Percentiles rank a stretch among this genome's conserved stretches.
phyloP scores from a whole-genome alignment of 768 basidiomycete genomes.

The Suillus fuscotomentosus region DNA sequence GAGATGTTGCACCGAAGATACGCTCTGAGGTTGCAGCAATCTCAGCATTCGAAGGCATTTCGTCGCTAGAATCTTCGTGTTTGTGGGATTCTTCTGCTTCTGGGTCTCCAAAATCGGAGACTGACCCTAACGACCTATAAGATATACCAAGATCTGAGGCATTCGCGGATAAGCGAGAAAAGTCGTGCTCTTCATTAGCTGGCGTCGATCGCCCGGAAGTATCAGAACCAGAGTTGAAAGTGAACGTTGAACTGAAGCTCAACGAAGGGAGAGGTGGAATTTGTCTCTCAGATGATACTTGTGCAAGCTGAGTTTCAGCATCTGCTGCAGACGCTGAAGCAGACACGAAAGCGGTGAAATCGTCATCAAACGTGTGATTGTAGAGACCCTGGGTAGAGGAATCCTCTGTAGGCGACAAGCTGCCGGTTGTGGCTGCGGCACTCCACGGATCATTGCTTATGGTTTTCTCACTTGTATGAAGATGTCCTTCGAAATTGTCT shows the following conservation, averaged over 20 bases:
- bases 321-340: constrained; percentile 37
- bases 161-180: constrained; percentile 17
- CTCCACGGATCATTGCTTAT: constrained; percentile 40
- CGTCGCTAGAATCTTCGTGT: constrained; percentile 19
- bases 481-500: constrained; percentile 23
- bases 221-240: constrained; percentile 17
- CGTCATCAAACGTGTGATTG: constrained; percentile 62
- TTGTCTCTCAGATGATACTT: constrained; percentile 3
- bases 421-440: constrained; percentile 30
- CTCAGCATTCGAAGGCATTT: constrained; percentile 49
- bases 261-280: constrained; percentile 12
- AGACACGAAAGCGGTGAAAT: constrained; percentile 75
- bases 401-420: constrained; percentile 20
- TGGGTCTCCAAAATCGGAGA: constrained; percentile 55
- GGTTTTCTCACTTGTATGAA: constrained; percentile 14
- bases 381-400: constrained; percentile 32
- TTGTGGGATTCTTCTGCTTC: constrained; percentile 31
- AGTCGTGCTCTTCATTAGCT: constrained; percentile 18
- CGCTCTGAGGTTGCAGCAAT: constrained; percentile 46
- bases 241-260: constrained; percentile 28
- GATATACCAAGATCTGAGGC: constrained; percentile 16
- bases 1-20: constrained; percentile 43
- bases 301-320: constrained; percentile 2
- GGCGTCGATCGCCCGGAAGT: constrained; percentile 26
- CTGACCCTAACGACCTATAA: constrained; percentile 57